Evolutionary conservation across 176 grass and related monocot genomes (phyloP).

Genomic region (Lolium rigidum): DNA sequence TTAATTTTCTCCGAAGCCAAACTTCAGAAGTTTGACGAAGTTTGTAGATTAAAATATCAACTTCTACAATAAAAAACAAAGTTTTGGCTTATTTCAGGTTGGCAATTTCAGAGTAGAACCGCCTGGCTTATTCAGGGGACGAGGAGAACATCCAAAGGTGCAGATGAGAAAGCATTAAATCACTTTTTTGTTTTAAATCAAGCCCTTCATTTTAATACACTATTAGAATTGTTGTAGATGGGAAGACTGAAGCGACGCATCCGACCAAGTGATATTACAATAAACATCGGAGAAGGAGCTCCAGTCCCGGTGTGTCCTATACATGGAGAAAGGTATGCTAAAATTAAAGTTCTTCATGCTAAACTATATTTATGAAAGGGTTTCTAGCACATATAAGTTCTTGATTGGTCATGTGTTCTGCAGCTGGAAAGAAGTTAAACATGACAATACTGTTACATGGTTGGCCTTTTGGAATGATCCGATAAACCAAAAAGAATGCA

Average conservation of each 20-base stretch:
- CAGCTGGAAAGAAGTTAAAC: slow-evolving; percentile 94
- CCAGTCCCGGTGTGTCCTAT: slow-evolving; percentile 81
- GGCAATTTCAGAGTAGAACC: slow-evolving; percentile 99
- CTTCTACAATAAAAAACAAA: not conserved
- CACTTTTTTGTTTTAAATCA: not conserved
- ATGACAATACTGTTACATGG: slow-evolving; percentile 98
- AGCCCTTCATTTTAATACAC: slow-evolving; percentile 1
- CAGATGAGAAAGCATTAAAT: slow-evolving; percentile 18
- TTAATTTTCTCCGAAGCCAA: not conserved
- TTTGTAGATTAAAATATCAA: too few species aligned
- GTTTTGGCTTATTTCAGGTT: slow-evolving; percentile 64
- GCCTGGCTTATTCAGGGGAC: slow-evolving; percentile 92
- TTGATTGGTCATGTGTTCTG: slow-evolving; percentile 46
- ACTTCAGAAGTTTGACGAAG: too few species aligned
- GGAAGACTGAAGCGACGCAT: slow-evolving; percentile 90
- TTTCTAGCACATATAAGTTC: slow-evolving; percentile 12
- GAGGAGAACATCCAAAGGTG: slow-evolving; percentile 98
- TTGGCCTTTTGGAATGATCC: slow-evolving; percentile 95
- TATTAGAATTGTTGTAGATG: slow-evolving; percentile 66
- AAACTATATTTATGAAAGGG: slow-evolving; percentile 12
- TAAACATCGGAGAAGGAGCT: slow-evolving; percentile 74
- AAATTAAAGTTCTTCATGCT: not conserved
- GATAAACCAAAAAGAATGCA: slow-evolving; percentile 85
- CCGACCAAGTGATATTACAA: slow-evolving; percentile 87
- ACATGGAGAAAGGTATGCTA: slow-evolving; percentile 77